These are phyloP conservation scores for Penicillium sp. DNA, from an alignment of 2,329 filamentous ascomycete species.

Conservation along the genomic window DNA sequence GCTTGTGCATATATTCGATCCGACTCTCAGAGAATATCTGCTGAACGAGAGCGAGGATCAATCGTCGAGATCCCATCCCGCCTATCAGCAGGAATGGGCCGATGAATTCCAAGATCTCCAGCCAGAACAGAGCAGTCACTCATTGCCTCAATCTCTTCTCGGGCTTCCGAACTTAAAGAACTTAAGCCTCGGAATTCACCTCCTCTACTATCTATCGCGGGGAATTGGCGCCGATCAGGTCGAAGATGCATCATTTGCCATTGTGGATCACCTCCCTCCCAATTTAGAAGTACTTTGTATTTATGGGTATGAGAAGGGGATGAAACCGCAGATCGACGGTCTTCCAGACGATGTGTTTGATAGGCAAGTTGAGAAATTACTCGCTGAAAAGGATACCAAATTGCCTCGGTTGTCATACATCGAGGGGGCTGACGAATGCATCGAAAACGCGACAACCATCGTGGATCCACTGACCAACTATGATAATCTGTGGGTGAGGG, in stretches of 20 bases:
- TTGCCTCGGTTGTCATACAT: neutral
- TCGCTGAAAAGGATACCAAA: neutral
- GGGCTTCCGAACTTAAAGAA: neutral
- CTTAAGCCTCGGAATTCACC: neutral
- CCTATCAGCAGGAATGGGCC: constrained; percentile 1
- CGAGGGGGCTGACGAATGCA: neutral
- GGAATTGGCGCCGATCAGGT: constrained; percentile 1
- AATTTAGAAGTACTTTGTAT: constrained; percentile 1
- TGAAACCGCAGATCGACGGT: neutral
- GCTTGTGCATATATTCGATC: neutral
- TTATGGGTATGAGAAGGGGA: neutral
- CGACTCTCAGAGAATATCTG: neutral
- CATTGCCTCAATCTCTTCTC: neutral
- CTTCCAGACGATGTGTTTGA: neutral
- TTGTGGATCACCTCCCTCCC: constrained; percentile 1
- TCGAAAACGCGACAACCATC: constrained; percentile 1
- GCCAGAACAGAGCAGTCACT: neutral
- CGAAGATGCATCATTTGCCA: neutral
- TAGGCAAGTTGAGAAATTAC: neutral
- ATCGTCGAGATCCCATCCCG: neutral
- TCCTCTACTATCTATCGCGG: neutral
- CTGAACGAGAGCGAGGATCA: neutral
- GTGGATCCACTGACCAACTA: neutral
- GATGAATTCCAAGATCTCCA: neutral
- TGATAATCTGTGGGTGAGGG: neutral